Evolutionary conservation across 192 early-diverging fungal genomes (phyloP).

Genomic region (Mortierella alpina): DNA sequence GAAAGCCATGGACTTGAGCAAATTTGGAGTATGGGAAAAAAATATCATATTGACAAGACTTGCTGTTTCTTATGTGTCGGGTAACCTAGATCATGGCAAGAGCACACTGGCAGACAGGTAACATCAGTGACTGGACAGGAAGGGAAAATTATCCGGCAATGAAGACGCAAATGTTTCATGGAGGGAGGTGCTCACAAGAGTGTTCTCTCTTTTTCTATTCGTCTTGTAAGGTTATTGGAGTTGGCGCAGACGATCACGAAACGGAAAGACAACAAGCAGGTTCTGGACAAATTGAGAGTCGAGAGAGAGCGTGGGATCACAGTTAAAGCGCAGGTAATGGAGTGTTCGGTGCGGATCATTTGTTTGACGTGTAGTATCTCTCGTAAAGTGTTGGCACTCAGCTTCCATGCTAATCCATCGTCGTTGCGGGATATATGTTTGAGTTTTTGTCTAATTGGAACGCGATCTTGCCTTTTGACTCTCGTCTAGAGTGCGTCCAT

Average conservation of each 20-base stretch:
- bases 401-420: neutral
- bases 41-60: neutral
- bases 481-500: constrained; percentile 82
- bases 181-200: neutral
- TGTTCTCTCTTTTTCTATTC: constrained; percentile 2
- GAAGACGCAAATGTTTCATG: neutral
- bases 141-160: neutral
- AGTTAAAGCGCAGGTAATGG: constrained; percentile 90
- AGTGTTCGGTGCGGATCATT: neutral
- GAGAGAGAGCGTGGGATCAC: constrained; percentile 97
- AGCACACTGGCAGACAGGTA: constrained; percentile 90
- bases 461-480: neutral
- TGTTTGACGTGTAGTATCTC: neutral
- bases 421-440: neutral
- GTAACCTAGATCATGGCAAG: constrained; percentile 83
- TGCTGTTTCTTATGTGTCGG: neutral
- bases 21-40: neutral
- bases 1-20: neutral
- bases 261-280: constrained; percentile 82
- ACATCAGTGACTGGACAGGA: too few relatives aligned
- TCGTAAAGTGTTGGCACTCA: neutral
- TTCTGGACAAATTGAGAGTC: constrained; percentile 95
- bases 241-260: constrained; percentile 86
- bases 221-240: constrained; percentile 77
- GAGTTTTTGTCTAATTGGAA: neutral